A percentile compares a stretch with the other conserved stretches of the same genome.
These are phyloP conservation scores for Globisporangium lucens DNA, from an alignment of 352 stramenopile species.

Conservation along the genomic window DNA sequence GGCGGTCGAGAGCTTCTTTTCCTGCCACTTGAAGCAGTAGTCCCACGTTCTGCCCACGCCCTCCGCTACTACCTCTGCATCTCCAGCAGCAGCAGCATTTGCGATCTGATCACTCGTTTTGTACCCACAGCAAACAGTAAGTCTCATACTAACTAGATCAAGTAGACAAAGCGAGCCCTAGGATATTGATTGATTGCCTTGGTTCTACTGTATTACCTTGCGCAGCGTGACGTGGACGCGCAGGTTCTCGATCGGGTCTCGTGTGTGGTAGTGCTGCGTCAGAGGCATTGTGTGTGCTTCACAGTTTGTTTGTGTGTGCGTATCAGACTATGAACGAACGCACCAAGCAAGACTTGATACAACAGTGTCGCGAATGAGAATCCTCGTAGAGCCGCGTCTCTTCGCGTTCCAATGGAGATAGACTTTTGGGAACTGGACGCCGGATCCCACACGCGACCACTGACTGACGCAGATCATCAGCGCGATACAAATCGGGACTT, in stretches of 20 bases:
- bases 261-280: constrained; percentile 69
- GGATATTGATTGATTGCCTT: not conserved
- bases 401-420: not conserved
- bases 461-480: constrained; percentile 3
- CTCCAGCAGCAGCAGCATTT: not conserved
- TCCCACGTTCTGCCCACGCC: constrained; percentile 37
- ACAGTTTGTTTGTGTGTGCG: not conserved
- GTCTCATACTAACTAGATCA: not conserved
- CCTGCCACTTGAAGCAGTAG: constrained; percentile 57
- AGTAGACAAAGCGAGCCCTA: not conserved
- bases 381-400: not conserved
- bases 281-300: constrained; percentile 19
- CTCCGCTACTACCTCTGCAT: constrained; percentile 2
- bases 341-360: not conserved
- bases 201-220: constrained; percentile 43
- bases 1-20: constrained; percentile 29
- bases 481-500: not conserved
- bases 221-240: constrained; percentile 48
- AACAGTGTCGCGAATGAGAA: not conserved
- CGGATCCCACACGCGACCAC: not conserved
- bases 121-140: not conserved
- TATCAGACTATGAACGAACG: not conserved
- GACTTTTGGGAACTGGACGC: not conserved
- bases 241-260: constrained; percentile 72
- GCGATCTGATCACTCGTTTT: constrained; percentile 9